Evolutionary conservation across 352 stramenopile species (phyloP).

Genomic region (Pythium utonaiense): DNA sequence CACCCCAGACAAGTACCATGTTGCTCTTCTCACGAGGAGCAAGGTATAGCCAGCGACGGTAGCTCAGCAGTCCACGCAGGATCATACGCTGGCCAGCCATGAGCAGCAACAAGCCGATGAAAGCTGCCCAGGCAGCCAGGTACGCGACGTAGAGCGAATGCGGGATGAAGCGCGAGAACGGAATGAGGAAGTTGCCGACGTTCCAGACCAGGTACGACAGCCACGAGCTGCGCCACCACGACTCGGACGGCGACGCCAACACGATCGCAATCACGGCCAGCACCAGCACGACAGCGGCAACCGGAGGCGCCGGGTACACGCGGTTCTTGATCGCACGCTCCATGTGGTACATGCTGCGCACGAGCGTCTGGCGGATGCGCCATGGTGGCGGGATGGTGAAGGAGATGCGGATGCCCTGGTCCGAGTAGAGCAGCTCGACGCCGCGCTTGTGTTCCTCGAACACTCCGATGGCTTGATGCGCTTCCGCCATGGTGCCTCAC

Average conservation of each 20-base stretch:
- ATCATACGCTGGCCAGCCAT: slow-evolving; percentile 84
- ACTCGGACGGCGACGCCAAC: slow-evolving; percentile 58
- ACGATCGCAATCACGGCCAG: slow-evolving; percentile 61
- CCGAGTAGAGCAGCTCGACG: slow-evolving; percentile 82
- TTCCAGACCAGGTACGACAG: slow-evolving; percentile 79
- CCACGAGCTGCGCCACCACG: slow-evolving; percentile 77
- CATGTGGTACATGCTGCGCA: slow-evolving; percentile 71
- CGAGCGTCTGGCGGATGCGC: slow-evolving; percentile 54
- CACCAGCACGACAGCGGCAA: slow-evolving; percentile 55
- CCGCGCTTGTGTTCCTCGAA: slow-evolving; percentile 86
- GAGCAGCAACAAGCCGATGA: slow-evolving; percentile 78
- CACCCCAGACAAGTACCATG: slow-evolving; percentile 66
- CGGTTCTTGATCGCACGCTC: slow-evolving; percentile 60
- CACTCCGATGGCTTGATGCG: slow-evolving; percentile 77
- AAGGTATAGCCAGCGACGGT: slow-evolving; percentile 86
- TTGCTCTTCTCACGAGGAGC: slow-evolving; percentile 62
- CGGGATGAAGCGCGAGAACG: slow-evolving; percentile 59
- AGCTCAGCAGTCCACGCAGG: slow-evolving; percentile 80
- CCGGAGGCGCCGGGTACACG: slow-evolving; percentile 75
- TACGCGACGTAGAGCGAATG: slow-evolving; percentile 80
- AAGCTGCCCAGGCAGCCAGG: slow-evolving; percentile 73
- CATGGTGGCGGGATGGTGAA: slow-evolving; percentile 83
- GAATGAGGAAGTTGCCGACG: slow-evolving; percentile 75
- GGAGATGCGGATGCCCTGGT: slow-evolving; percentile 78
- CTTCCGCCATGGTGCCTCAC: slow-evolving; percentile 72